Conservation (phyloP, 495 filamentous ascomycete genomes). For the Hyaloscypha hepaticicola region DNA sequence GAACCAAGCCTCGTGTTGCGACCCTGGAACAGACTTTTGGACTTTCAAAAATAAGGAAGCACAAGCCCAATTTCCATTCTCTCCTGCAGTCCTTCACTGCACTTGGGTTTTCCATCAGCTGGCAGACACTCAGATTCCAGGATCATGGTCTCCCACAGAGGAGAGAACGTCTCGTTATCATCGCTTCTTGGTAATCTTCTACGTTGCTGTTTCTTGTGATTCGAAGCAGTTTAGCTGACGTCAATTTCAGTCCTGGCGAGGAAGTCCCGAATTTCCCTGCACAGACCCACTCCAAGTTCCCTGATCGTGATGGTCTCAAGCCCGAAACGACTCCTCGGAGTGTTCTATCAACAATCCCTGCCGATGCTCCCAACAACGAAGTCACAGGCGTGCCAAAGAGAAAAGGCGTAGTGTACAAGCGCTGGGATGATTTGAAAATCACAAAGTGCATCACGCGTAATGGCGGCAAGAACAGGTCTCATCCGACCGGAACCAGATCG, state of each 20-base stretch:
- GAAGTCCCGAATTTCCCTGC: conserved; percentile 65
- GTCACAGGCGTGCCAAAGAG: background rate
- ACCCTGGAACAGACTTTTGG: conserved; percentile 87
- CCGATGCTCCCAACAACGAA: conserved; percentile 45
- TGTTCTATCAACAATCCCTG: conserved; percentile 41
- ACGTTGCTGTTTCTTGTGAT: background rate
- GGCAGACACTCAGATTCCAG: conserved; percentile 40
- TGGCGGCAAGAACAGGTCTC: conserved; percentile 60
- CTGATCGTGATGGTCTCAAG: conserved; percentile 27
- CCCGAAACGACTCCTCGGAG: conserved; percentile 44
- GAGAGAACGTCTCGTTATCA: conserved; percentile 65
- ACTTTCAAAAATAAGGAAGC: conserved; percentile 30
- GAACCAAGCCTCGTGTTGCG: conserved; percentile 62
- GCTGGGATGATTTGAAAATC: conserved; percentile 45
- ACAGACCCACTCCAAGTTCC: conserved; percentile 57
- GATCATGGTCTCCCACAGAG: conserved; percentile 59
- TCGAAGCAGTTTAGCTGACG: conserved; percentile 20
- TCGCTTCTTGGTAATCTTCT: conserved; percentile 67
- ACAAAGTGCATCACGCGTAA: conserved; percentile 64
- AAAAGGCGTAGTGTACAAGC: background rate
- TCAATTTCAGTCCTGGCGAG: conserved; percentile 62
- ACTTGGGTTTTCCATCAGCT: conserved; percentile 64
- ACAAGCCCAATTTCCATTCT: conserved; percentile 51
- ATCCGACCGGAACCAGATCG: conserved; percentile 62
- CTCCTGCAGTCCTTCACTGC: conserved; percentile 63